Base-by-base conservation (phyloP, 2,329 filamentous ascomycete species). In the Calonectria fujianensis region DNA sequence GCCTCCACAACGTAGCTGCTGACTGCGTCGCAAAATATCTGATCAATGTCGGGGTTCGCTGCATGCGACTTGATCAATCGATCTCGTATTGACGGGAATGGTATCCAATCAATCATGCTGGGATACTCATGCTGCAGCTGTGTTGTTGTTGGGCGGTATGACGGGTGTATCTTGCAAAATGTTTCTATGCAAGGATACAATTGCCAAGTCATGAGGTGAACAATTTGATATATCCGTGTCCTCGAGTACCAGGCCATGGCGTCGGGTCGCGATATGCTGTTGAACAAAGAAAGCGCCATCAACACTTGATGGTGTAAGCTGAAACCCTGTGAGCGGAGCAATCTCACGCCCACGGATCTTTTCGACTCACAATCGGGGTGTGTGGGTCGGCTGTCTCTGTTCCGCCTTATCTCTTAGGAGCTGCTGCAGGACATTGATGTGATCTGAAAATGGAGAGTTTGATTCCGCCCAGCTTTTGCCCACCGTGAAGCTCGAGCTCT, bases 41-140 rank as follows among this genome's bases (percentile, higher is more conserved):
- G 32, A 24, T 59, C 54, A n/a, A 37, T 39, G 20, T 59, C 11
- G 20, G 32, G 32, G 32, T 59, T 59, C 10, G 54, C 20, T 16
- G 32, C 54, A 27, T 59, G 54, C 6, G 39, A 11, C 13, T 35
- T n/a, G 31, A 59, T 59, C n/a, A 59, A 37, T 16, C 57, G 13
- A 61, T 61, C n/a, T 6, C 57, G 32, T 27, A 41, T 39, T 14
- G 57, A 61, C 24, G n/a, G 57, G n/a, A 39, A 61, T 18, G 57
- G 57, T 16, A 61, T 61, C 57, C 35, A 61, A 61, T 29, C 35
- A 27, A 61, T 61, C 35, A 61, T 61, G n/a, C 35, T 39, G n/a
- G 57, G 35, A 39, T 61, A 24, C n/a, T 41, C n/a, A 29, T 41
- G n/a, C 7, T 41, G 57, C 24, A 61, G 14, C 14, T 61, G 57